These are phyloP conservation scores for Nissolia schottii DNA, from an alignment of 306 rosid species.

Conservation along the genomic window DNA sequence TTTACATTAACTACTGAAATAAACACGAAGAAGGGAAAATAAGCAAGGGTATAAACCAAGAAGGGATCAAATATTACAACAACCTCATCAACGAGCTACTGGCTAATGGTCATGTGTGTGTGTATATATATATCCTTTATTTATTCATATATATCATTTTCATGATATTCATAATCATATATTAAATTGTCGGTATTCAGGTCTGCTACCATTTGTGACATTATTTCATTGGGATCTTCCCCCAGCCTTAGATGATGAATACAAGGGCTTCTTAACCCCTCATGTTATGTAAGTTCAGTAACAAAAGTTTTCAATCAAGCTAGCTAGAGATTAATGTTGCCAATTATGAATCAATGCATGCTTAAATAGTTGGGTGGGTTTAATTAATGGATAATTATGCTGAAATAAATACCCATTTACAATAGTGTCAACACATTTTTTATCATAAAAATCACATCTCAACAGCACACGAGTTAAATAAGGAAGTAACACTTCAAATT, in stretches of 20 bases:
- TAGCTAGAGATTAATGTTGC: neutral
- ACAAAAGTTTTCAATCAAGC: neutral
- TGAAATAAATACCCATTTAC: too few species aligned
- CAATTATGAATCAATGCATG: neutral
- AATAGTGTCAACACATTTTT: too few species aligned
- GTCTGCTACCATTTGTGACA: conserved; percentile 28
- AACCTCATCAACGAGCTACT: too few species aligned
- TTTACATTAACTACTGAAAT: neutral
- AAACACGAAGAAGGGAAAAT: conserved; percentile 46
- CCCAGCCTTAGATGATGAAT: conserved; percentile 27
- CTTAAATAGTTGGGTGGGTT: too few species aligned
- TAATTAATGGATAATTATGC: too few species aligned
- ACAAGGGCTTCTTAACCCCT: conserved; percentile 25
- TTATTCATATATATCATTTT: neutral
- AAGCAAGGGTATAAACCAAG: too few species aligned
- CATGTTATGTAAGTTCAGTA: conserved; percentile 9
- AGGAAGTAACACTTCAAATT: too few species aligned
- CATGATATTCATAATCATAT: neutral
- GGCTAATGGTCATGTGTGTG: too few species aligned
- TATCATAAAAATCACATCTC: too few species aligned
- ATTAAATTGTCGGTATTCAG: conserved; percentile 8
- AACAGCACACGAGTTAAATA: too few species aligned
- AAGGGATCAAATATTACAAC: too few species aligned
- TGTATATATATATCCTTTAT: too few species aligned
- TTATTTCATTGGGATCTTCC: conserved; percentile 43